Conservation (phyloP, 257 asterid species). For the Anisodus tanguticus region DNA sequence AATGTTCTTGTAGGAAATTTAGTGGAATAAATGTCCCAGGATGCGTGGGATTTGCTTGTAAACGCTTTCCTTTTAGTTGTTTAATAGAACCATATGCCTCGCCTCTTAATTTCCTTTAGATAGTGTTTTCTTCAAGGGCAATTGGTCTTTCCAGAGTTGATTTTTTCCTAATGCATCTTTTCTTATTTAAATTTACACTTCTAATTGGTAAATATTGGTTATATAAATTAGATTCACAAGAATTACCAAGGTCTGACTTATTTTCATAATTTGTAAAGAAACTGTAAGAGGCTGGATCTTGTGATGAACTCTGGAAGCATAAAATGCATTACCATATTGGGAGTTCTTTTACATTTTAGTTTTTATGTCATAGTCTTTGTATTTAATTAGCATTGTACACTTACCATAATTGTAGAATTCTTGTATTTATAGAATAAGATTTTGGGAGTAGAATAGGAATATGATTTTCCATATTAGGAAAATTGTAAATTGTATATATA, state of each 20-base stretch:
- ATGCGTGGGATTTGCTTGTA: conserved; percentile 6
- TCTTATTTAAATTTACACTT: background rate
- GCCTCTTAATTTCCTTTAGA: background rate
- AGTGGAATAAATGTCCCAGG: background rate
- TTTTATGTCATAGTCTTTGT: background rate
- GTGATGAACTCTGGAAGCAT: background rate
- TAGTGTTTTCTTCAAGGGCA: background rate
- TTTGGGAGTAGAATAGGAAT: too few relatives aligned
- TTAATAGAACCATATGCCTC: background rate
- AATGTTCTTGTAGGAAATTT: background rate
- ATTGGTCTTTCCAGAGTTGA: background rate
- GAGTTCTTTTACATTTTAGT: background rate
- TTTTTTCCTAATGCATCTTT: background rate
- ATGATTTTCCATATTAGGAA: too few relatives aligned
- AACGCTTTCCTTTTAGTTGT: background rate
- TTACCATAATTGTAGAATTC: too few relatives aligned
- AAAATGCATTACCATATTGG: background rate
- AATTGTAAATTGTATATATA: too few relatives aligned
- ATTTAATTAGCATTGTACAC: too few relatives aligned
- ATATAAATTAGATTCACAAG: background rate
- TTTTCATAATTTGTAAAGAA: too few relatives aligned
- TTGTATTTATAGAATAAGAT: too few relatives aligned
- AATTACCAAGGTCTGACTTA: background rate
- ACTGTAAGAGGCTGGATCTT: background rate
- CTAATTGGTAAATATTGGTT: background rate